phyloP scores from a whole-genome alignment of 1,284 basidiomycete genomes.

The Tilletia indica region DNA sequence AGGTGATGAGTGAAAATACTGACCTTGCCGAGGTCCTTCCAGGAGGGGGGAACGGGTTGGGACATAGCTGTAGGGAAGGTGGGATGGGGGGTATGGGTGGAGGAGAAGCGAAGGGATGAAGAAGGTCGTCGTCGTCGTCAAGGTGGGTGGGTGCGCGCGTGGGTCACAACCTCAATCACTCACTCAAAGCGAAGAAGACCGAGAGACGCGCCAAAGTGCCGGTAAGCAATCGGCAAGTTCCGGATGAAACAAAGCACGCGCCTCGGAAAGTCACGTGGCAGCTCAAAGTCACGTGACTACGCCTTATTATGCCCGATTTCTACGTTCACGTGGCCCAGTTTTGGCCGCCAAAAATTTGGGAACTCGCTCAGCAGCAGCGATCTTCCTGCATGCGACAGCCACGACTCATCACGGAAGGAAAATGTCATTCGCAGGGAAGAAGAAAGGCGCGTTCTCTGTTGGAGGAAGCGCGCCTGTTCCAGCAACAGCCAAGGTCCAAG shows the following conservation, averaged over 20 bases:
- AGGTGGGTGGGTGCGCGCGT: no score
- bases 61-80: slow-evolving; percentile 34
- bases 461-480: background rate
- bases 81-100: slow-evolving; percentile 10
- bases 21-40: slow-evolving; percentile 66
- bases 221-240: no score
- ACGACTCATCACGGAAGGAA: background rate
- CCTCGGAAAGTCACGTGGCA: no score
- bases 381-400: background rate
- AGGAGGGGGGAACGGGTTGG: slow-evolving; percentile 53
- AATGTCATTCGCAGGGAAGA: slow-evolving; percentile 13
- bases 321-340: no score
- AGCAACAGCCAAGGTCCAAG: background rate
- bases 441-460: background rate
- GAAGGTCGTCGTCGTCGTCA: background rate
- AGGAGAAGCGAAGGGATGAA: background rate
- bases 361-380: background rate
- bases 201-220: no score
- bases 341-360: no score
- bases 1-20: background rate
- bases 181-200: no score
- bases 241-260: no score
- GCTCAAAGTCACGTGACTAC: no score
- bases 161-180: no score
- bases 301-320: no score